A percentile compares a stretch with the other conserved stretches of the same genome.
Evolutionary conservation across 192 early-diverging fungal species (phyloP).

Genomic region (Podila horticola): DNA sequence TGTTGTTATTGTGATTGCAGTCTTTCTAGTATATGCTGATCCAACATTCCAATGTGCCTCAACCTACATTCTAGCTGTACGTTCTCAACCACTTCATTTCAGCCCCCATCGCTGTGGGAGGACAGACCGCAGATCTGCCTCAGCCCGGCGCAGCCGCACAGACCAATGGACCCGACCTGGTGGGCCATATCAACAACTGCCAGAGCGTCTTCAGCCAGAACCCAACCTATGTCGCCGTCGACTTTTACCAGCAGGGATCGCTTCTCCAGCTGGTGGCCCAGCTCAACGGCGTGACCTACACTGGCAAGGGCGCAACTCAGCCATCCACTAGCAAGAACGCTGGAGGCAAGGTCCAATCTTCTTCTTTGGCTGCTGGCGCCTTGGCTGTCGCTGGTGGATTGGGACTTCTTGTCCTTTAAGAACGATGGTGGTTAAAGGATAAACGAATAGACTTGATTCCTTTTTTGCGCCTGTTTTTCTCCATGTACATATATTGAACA

Average conservation of each 20-base stretch:
- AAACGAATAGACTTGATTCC: neutral
- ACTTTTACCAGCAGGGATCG: conserved; percentile 76
- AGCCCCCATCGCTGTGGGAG: conserved; percentile 41
- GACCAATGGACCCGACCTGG: conserved; percentile 67
- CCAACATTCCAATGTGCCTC: conserved; percentile 8
- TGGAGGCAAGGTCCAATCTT: neutral
- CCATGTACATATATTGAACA: neutral
- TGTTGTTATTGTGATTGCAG: neutral
- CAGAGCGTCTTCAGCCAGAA: conserved; percentile 53
- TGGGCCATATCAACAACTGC: conserved; percentile 67
- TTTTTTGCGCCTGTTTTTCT: neutral
- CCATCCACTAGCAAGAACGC: conserved; percentile 5
- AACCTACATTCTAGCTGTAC: conserved; percentile 60
- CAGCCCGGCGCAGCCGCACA: conserved; percentile 56
- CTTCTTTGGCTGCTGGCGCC: neutral
- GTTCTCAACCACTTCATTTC: conserved; percentile 84
- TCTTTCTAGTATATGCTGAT: neutral
- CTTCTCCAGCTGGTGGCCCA: conserved; percentile 59
- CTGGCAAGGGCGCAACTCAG: conserved; percentile 34
- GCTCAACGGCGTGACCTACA: conserved; percentile 61
- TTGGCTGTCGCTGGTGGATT: neutral
- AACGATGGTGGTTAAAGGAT: neutral
- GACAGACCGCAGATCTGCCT: conserved; percentile 59
- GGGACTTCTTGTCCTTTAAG: neutral
- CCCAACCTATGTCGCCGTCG: conserved; percentile 79